Evolutionary conservation across 352 stramenopile species (phyloP).

Genomic region (Elongisporangium undulatum): DNA sequence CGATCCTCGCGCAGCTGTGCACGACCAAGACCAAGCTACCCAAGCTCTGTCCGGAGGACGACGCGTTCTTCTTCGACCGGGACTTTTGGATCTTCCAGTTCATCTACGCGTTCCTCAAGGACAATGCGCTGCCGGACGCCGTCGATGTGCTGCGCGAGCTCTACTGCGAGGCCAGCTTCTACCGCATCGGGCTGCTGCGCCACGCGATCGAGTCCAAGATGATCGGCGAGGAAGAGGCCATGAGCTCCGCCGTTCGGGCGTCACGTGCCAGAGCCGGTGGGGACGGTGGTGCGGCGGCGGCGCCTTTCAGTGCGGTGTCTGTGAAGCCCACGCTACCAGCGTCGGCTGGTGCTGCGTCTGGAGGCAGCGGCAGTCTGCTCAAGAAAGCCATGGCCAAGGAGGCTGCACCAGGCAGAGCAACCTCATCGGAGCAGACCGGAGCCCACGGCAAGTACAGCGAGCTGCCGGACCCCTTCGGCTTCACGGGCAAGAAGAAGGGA

Average conservation of each 20-base stretch:
- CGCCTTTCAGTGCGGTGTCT: not conserved
- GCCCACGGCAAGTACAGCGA: slow-evolving; percentile 37
- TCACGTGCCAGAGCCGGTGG: not conserved
- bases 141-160: slow-evolving; percentile 64
- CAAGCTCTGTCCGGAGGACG: slow-evolving; percentile 39
- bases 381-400: not conserved
- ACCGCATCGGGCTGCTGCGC: slow-evolving; percentile 62
- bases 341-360: not conserved
- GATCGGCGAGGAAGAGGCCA: slow-evolving; percentile 43
- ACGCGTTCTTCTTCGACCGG: slow-evolving; percentile 71
- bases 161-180: slow-evolving; percentile 78
- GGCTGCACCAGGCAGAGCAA: not conserved
- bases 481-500: slow-evolving; percentile 47
- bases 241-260: slow-evolving; percentile 21
- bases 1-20: slow-evolving; percentile 76
- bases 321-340: slow-evolving; percentile 2
- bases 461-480: slow-evolving; percentile 63
- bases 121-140: slow-evolving; percentile 51
- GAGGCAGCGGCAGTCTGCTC: not conserved
- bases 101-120: slow-evolving; percentile 60
- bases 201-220: slow-evolving; percentile 78
- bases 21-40: slow-evolving; percentile 52
- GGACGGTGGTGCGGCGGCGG: too few species aligned
- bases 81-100: slow-evolving; percentile 75
- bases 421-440: not conserved